Evolutionary conservation across 352 stramenopile genomes (phyloP), one percentile per base, ranked within the genome.

Genomic region (Pythium folliculosum): DNA sequence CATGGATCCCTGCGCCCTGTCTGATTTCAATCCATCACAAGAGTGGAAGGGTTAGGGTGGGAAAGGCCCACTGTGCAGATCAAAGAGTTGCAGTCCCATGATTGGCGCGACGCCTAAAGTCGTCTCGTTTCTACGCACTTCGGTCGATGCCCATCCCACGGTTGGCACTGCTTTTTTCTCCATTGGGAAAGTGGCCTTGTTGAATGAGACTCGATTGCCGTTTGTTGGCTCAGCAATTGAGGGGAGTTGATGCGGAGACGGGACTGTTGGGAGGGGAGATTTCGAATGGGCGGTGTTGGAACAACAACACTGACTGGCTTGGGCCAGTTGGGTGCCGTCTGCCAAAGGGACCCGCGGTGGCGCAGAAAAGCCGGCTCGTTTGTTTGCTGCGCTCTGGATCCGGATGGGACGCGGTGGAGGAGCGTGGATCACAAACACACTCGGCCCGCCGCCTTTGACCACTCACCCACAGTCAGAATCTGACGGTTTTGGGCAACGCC

Each of bases 1-100:
- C 17, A 45, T 23, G 43, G 32, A 59, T 43, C 35, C 32, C 35
- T 8, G 10, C 43, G 22, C 12, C 55, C 44, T 60, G 59, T 65
- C 48, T 70, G 56, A 16, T 50, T 35, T 51, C 44, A 59, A 70
- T 70, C 63, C 55, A 70, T 70, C 63, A 70, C 63, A 55, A 70
- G 37, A 70, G 47, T 70, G 47, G 48, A 55, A 55, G 61, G 61
- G 61, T 43, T 67, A 67, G 61, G 61, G 51, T 55, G 30, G 27
- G 17, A 45, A 48, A 40, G 37, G 43, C n/a, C 65, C 57, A 72
- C 65, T 72, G 23, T 72, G 40, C 21, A 50, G 59, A 72, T 72
- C 66, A 72, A 68, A 72, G 40, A 72, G 66, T 72, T 45, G 66
- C 22, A 60, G 52, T 50, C 35, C 5, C 16, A 16, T 72, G 59